Evolutionary conservation across 306 rosid genomes (phyloP), one percentile per base, ranked within the genome.

Genomic region (Citrullus amarus): DNA sequence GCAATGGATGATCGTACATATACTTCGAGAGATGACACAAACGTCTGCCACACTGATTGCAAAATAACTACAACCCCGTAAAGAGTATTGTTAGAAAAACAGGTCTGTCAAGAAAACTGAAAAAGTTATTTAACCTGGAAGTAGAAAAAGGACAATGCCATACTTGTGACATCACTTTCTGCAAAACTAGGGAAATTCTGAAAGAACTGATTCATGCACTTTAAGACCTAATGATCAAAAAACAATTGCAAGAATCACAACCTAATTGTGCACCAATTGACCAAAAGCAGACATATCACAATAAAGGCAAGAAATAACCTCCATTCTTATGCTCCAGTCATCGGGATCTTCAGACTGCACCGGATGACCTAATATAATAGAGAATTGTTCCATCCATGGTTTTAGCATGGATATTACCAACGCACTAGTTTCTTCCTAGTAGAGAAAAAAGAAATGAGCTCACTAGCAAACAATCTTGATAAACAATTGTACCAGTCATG

Each of bases 181-280:
- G 89, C 84, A 62, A 90, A 90, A 81, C 88, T 81, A 22, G 95
- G 93, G 80, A 94, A 91, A 82, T 88, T 88, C 83, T 88, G 96
- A 82, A 89, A 89, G 86, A 92, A 87, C 85, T 94, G 97, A 86
- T 90, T 90, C 90, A 92, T 85, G 89, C 98, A 94, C 91, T 94
- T 94, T 86, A 94, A 76, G 81, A 92, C 97, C 97, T 94, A 82
- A 79, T 75, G 78, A 82, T 61, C 59, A 82, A 74, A 36, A 69
- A 41, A 76, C 32, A 79, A 36, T 76, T 43, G 34, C 12, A 39
- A 86, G 25, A 75, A 50, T 66, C 34, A 56, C 34, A 60, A 57
- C 77, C 61, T 75, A 74, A 36, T 13, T 55, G 76, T 54, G 13
- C 36, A 67, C n/a, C 57, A 75, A 81, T 6, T 71, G 38, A 46